Percentiles rank a stretch among this genome's conserved stretches.
These are phyloP conservation scores for Chrysoporthe austroafricana DNA, from an alignment of 2,329 filamentous ascomycete species.

Conservation along the genomic window DNA sequence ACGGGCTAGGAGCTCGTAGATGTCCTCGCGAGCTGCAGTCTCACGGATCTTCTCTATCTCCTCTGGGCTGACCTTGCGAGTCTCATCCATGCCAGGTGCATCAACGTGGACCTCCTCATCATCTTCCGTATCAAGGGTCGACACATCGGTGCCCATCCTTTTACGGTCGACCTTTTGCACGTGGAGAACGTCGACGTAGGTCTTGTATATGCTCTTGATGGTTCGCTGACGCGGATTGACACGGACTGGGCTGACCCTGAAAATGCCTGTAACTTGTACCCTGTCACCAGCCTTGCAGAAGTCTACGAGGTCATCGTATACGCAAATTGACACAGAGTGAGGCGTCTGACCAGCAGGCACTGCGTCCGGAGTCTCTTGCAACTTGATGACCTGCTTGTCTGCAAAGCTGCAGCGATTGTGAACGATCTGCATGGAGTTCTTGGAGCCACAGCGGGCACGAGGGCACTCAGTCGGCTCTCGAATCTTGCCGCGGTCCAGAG, in stretches of 20 bases:
- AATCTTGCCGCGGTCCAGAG: slow-evolving; percentile 94
- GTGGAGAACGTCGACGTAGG: slow-evolving; percentile 92
- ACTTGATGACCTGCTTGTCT: slow-evolving; percentile 98
- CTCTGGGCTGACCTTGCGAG: slow-evolving; percentile 79
- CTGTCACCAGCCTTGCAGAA: slow-evolving; percentile 97
- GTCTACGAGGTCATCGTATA: slow-evolving; percentile 96
- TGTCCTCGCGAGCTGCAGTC: slow-evolving; percentile 78
- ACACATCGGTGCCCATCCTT: slow-evolving; percentile 86
- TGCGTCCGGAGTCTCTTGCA: slow-evolving; percentile 95
- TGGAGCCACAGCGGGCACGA: slow-evolving; percentile 76
- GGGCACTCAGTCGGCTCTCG: slow-evolving; percentile 91
- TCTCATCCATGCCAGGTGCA: slow-evolving; percentile 76
- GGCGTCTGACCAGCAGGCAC: slow-evolving; percentile 96
- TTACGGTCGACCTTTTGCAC: slow-evolving; percentile 97
- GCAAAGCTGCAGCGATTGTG: slow-evolving; percentile 95
- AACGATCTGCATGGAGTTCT: slow-evolving; percentile 97
- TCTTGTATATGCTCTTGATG: slow-evolving; percentile 96
- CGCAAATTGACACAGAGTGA: slow-evolving; percentile 93
- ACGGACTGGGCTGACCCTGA: slow-evolving; percentile 90
- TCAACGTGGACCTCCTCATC: slow-evolving; percentile 66
- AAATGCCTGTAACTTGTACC: slow-evolving; percentile 94
- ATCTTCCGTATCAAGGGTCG: slow-evolving; percentile 83
- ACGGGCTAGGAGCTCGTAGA: slow-evolving; percentile 89
- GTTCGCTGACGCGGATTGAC: slow-evolving; percentile 92
- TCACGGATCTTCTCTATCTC: slow-evolving; percentile 87